Conservation (phyloP, 768 basidiomycete species). For the Pleurotus tuoliensis region DNA sequence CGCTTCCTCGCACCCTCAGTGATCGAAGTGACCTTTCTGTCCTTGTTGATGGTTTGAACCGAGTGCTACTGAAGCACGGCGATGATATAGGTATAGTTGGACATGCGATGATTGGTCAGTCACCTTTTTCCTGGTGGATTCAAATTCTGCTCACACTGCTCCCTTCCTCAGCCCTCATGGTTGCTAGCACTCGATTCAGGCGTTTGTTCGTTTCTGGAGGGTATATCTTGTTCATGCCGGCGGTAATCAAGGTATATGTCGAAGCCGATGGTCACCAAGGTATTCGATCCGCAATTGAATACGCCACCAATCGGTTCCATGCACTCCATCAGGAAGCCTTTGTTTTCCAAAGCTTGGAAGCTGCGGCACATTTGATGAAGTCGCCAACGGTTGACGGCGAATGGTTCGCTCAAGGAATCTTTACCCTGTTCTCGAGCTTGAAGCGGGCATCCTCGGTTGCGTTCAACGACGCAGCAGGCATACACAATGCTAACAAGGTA, state of each 20-base stretch:
- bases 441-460: slow-evolving; percentile 32
- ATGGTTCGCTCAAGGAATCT: slow-evolving; percentile 55
- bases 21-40: slow-evolving; percentile 65
- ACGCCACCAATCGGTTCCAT: slow-evolving; percentile 67
- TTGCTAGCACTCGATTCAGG: slow-evolving; percentile 71
- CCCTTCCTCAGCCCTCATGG: slow-evolving; percentile 53
- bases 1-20: slow-evolving; percentile 66
- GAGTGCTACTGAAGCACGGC: slow-evolving; percentile 62
- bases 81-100: slow-evolving; percentile 76
- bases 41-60: slow-evolving; percentile 68
- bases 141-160: background rate
- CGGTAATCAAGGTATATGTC: slow-evolving; percentile 64
- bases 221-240: slow-evolving; percentile 73
- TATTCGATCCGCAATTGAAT: slow-evolving; percentile 67
- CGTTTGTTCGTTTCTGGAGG: slow-evolving; percentile 73
- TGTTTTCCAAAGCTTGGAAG: slow-evolving; percentile 69
- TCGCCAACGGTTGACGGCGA: slow-evolving; percentile 43
- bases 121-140: background rate
- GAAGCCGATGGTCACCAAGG: slow-evolving; percentile 54
- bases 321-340: slow-evolving; percentile 71
- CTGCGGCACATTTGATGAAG: slow-evolving; percentile 50
- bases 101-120: slow-evolving; percentile 67
- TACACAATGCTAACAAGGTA: slow-evolving; percentile 55
- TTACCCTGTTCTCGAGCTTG: slow-evolving; percentile 55
- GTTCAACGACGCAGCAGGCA: slow-evolving; percentile 57